Conservation (phyloP, 1,284 basidiomycete species). For the Hymenochaete sp. region DNA sequence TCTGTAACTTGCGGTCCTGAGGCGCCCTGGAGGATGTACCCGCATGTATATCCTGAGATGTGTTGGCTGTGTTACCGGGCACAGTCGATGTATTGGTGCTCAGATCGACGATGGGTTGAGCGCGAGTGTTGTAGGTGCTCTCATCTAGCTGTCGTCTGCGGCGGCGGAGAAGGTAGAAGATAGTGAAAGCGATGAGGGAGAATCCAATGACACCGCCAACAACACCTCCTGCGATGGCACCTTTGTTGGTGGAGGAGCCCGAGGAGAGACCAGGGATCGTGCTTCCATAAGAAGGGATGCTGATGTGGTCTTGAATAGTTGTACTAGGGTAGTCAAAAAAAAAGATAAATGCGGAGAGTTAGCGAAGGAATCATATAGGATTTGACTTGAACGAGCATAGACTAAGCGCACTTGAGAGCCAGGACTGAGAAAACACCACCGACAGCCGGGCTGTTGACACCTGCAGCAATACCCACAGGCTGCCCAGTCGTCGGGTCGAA, state of each 20-base stretch:
- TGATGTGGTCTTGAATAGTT: slow-evolving; percentile 8
- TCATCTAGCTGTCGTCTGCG: slow-evolving; percentile 2
- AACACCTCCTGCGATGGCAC: slow-evolving; percentile 17
- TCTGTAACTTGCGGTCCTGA: not conserved
- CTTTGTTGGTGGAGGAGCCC: slow-evolving; percentile 2
- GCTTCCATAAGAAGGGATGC: slow-evolving; percentile 4
- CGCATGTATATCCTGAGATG: not conserved
- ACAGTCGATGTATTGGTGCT: not conserved
- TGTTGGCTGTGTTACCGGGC: slow-evolving; percentile 1
- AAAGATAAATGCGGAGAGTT: not conserved
- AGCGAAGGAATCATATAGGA: not conserved
- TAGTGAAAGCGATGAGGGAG: slow-evolving; percentile 1
- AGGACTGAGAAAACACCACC: slow-evolving; percentile 26
- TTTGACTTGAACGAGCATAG: no score
- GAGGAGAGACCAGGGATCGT: slow-evolving; percentile 10
- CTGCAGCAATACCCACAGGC: not conserved
- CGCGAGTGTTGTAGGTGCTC: not conserved
- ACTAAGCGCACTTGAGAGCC: slow-evolving; percentile 3
- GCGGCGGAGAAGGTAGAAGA: slow-evolving; percentile 13
- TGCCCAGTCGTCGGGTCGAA: slow-evolving; percentile 11
- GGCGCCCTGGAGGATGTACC: not conserved
- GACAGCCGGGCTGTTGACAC: slow-evolving; percentile 24
- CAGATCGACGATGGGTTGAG: no score
- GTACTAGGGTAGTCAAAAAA: not conserved
- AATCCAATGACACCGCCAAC: slow-evolving; percentile 11